Percentiles rank a stretch among this genome's conserved stretches.
These are phyloP conservation scores for Pseudotsuga menziesii DNA, from an alignment of 75 land plant genomes.

Conservation along the genomic window DNA sequence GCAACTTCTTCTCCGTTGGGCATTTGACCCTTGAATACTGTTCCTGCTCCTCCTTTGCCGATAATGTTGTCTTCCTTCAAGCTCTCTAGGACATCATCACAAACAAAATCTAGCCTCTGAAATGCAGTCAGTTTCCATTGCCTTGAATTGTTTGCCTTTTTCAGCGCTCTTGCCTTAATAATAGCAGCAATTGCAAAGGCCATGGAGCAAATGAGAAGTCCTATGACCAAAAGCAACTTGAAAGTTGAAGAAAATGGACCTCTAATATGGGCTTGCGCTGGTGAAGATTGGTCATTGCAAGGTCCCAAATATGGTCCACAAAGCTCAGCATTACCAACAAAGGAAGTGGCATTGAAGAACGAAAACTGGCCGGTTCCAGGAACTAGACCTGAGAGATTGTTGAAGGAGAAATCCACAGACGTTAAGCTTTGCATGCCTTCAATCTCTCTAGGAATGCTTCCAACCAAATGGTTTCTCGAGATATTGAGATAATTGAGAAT, in stretches of 20 bases:
- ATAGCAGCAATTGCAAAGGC: constrained; percentile 16
- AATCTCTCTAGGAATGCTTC: constrained; percentile 51
- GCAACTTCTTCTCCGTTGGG: constrained; percentile 71
- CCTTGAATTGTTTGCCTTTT: constrained; percentile 9
- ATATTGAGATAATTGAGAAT: constrained; percentile 57
- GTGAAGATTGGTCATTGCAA: not conserved
- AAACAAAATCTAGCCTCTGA: constrained; percentile 73
- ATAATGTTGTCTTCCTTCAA: constrained; percentile 86
- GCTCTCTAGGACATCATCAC: constrained; percentile 71
- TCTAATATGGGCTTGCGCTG: not conserved
- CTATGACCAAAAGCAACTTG: constrained; percentile 40
- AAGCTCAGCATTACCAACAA: constrained; percentile 36
- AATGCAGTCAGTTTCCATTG: constrained; percentile 86
- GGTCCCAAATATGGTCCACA: constrained; percentile 23
- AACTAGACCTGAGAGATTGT: constrained; percentile 38
- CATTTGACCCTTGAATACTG: constrained; percentile 72
- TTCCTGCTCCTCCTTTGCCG: constrained; percentile 94
- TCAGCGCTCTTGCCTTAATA: constrained; percentile 3
- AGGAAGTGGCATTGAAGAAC: constrained; percentile 25
- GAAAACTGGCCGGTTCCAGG: constrained; percentile 22
- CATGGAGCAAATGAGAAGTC: constrained; percentile 45
- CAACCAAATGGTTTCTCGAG: constrained; percentile 50
- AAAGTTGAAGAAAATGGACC: not conserved
- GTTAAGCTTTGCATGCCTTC: constrained; percentile 28
- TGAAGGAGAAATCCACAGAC: constrained; percentile 44